These are phyloP conservation scores for Fusarium bulbicola DNA, from an alignment of 2,329 filamentous ascomycete genomes.

Conservation along the genomic window DNA sequence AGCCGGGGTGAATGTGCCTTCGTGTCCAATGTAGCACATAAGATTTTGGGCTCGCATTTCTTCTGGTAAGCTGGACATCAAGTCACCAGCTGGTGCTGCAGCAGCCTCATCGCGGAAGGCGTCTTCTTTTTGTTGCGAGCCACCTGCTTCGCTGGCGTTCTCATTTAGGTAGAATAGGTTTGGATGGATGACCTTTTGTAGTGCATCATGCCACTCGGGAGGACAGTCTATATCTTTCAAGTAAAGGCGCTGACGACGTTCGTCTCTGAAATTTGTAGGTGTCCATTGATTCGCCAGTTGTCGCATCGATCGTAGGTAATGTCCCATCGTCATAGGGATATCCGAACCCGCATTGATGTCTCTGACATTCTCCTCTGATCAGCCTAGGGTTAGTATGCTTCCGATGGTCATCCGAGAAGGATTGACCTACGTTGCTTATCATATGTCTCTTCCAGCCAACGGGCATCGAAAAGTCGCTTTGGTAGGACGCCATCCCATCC, in stretches of 20 bases:
- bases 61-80: constrained; percentile 90
- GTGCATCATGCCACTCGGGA: constrained; percentile 80
- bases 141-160: constrained; percentile 61
- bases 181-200: constrained; percentile 80
- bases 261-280: constrained; percentile 78
- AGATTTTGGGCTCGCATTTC: constrained; percentile 94
- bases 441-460: constrained; percentile 83
- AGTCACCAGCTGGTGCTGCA: constrained; percentile 80
- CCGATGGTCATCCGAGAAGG: background rate
- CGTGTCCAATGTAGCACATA: constrained; percentile 98
- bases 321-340: constrained; percentile 85
- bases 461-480: constrained; percentile 77
- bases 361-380: constrained; percentile 80
- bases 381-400: constrained; percentile 29
- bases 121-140: constrained; percentile 48
- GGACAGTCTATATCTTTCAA: constrained; percentile 98
- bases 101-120: constrained; percentile 61
- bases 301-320: constrained; percentile 90
- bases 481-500: constrained; percentile 84
- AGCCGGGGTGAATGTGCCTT: constrained; percentile 94
- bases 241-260: constrained; percentile 86
- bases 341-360: constrained; percentile 78
- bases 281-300: constrained; percentile 86
- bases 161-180: constrained; percentile 92
- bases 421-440: constrained; percentile 75